These are phyloP conservation scores for Hordeum pubiflorum DNA, from an alignment of 202 grass and related monocot species.

Conservation along the genomic window DNA sequence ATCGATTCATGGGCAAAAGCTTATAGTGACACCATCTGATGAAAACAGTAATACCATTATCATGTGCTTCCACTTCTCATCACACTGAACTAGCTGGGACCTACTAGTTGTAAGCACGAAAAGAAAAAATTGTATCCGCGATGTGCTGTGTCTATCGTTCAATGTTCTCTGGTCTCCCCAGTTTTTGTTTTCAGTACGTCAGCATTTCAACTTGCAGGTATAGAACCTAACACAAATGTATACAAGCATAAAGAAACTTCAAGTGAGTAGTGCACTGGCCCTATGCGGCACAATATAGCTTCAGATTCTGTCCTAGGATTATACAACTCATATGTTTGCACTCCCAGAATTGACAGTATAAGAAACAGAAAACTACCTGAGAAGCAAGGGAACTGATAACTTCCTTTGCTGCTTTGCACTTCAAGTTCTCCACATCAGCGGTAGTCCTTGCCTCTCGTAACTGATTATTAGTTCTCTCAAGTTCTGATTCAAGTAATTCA, in stretches of 20 bases:
- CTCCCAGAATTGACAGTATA: not conserved
- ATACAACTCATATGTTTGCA: not conserved
- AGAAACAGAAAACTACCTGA: slow-evolving; percentile 37
- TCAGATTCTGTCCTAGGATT: not conserved
- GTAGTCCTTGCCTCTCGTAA: slow-evolving; percentile 38
- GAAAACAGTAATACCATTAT: not conserved
- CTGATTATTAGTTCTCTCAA: slow-evolving; percentile 41
- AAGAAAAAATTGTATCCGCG: not conserved
- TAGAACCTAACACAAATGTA: not conserved
- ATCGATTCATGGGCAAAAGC: not conserved
- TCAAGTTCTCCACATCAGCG: slow-evolving; percentile 44
- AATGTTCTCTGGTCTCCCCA: not conserved
- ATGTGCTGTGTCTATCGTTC: not conserved
- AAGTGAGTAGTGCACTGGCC: not conserved
- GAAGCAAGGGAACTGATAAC: slow-evolving; percentile 51
- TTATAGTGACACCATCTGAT: not conserved
- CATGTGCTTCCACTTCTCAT: not conserved
- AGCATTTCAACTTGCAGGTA: not conserved
- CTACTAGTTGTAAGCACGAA: not conserved
- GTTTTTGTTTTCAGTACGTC: not conserved
- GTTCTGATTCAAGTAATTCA: slow-evolving; percentile 46
- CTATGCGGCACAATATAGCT: not conserved
- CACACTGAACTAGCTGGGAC: not conserved
- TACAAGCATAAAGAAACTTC: slow-evolving; percentile 1
- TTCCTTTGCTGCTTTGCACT: slow-evolving; percentile 65